Conservation (phyloP, 768 basidiomycete species). For the Kwoniella sp. region DNA sequence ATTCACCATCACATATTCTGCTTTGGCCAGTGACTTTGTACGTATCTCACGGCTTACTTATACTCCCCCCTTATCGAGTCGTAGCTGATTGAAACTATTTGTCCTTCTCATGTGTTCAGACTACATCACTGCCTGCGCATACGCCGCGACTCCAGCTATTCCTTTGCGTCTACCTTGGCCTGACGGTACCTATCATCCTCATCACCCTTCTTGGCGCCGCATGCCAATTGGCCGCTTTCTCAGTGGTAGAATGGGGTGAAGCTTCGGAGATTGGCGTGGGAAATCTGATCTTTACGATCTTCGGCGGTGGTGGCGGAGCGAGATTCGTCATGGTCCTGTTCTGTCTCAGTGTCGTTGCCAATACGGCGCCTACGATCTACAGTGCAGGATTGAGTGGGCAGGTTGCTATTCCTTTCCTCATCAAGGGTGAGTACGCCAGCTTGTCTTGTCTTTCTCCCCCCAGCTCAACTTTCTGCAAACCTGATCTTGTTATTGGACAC, state of each 20-base stretch:
- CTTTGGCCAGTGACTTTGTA: slow-evolving; percentile 54
- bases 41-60: slow-evolving; percentile 17
- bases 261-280: slow-evolving; percentile 44
- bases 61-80: neutral
- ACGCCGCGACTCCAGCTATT: slow-evolving; percentile 43
- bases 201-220: slow-evolving; percentile 53
- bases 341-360: slow-evolving; percentile 74
- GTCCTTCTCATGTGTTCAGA: slow-evolving; percentile 21
- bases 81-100: neutral
- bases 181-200: slow-evolving; percentile 47
- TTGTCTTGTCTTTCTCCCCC: too few species aligned
- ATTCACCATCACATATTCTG: slow-evolving; percentile 52
- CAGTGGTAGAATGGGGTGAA: slow-evolving; percentile 42
- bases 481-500: neutral
- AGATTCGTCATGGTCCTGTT: slow-evolving; percentile 60
- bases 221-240: slow-evolving; percentile 45
- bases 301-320: slow-evolving; percentile 45
- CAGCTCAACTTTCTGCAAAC: neutral
- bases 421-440: slow-evolving; percentile 29
- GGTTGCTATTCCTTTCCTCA: slow-evolving; percentile 48
- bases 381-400: slow-evolving; percentile 47
- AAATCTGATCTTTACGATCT: slow-evolving; percentile 47
- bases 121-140: slow-evolving; percentile 48
- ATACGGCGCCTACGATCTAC: slow-evolving; percentile 82
- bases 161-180: slow-evolving; percentile 48